A percentile compares a stretch with the other conserved stretches of the same genome.
Conservation (phyloP, 306 rosid genomes). For the Alnus rubra region DNA sequence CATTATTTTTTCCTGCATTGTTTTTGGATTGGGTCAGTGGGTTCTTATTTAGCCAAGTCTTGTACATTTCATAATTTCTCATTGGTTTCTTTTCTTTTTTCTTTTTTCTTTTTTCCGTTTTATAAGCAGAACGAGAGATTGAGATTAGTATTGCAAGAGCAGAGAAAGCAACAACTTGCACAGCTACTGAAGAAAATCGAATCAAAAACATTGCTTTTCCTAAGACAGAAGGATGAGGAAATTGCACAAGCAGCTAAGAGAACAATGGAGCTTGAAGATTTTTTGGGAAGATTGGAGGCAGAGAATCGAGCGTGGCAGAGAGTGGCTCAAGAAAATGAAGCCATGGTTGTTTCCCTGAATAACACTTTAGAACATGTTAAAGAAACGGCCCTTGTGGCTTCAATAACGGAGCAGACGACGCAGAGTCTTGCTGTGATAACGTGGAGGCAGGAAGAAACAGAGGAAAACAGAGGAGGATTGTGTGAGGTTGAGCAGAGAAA, state of each 20-base stretch:
- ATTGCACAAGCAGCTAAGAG: conserved; percentile 44
- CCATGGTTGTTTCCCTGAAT: conserved; percentile 42
- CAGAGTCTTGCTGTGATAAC: conserved; percentile 56
- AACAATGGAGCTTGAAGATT: conserved; percentile 51
- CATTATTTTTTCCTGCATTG: no score
- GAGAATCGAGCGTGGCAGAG: conserved; percentile 65
- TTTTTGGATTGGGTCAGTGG: not conserved
- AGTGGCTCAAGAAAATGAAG: conserved; percentile 60
- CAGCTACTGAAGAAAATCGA: conserved; percentile 44
- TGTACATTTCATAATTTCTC: not conserved
- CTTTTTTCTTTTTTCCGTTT: not conserved
- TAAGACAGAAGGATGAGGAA: conserved; percentile 60
- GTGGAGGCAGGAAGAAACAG: conserved; percentile 21
- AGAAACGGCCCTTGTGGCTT: conserved; percentile 32
- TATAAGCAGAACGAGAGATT: conserved; percentile 54
- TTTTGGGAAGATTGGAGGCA: conserved; percentile 48
- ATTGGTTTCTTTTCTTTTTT: not conserved
- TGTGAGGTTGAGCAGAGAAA: conserved; percentile 17
- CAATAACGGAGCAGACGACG: conserved; percentile 46
- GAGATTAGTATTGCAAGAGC: conserved; percentile 48
- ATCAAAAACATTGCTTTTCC: conserved; percentile 14
- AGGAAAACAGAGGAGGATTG: conserved; percentile 8
- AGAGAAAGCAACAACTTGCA: conserved; percentile 47
- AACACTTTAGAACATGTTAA: conserved; percentile 56
- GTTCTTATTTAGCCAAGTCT: not conserved